Base-by-base conservation (phyloP, 2,329 filamentous ascomycete species). In the Fusarium pseudocircinatum region DNA sequence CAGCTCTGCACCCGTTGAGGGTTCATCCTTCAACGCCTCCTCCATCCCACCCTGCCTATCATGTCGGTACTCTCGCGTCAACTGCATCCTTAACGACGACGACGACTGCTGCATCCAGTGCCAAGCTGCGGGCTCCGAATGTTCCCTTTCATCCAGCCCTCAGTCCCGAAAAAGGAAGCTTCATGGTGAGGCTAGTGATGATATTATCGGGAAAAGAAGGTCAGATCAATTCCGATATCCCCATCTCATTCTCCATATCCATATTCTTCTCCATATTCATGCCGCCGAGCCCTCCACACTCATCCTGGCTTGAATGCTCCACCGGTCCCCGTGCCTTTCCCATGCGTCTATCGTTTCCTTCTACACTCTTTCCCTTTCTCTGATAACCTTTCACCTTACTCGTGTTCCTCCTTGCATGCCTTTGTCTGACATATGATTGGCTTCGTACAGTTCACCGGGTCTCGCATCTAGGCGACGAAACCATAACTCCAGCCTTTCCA, bases 151-250 rank as follows among this genome's bases (percentile, higher is more conserved):
- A 57, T 90, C 92, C 74, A 94, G 92, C 81, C 93, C 93, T 30
- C 90, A 91, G 79, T 91, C 92, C 64, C 89, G 94, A 77, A 96
- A 96, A 85, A 89, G 94, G 80, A 96, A 95, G 85, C 84, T 94
- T 72, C 90, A 92, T 82, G 87, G 89, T 78, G 88, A 91, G 77
- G 84, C 86, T 68, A 84, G 86, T 79, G 88, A 90, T 73, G 89
- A 92, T 72, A 87, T 85, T 72, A 84, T 85, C 74, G 88, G 87
- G 79, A 93, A 93, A 83, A 89, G 91, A 87, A 92, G 92, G 92
- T 94, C 86, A 85, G 90, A 59, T 50, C 63, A 62, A 67, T 65
- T 65, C 67, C 61, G 30, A 63, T 58, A 63, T 69, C 63, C 53
- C 68, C 57, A 58, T 58, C n/a, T 47, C 40, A 50, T 58, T 49